A percentile compares a stretch with the other conserved stretches of the same genome.
phyloP scores from a whole-genome alignment of 768 basidiomycete species.

The Pleurotus giganteus region DNA sequence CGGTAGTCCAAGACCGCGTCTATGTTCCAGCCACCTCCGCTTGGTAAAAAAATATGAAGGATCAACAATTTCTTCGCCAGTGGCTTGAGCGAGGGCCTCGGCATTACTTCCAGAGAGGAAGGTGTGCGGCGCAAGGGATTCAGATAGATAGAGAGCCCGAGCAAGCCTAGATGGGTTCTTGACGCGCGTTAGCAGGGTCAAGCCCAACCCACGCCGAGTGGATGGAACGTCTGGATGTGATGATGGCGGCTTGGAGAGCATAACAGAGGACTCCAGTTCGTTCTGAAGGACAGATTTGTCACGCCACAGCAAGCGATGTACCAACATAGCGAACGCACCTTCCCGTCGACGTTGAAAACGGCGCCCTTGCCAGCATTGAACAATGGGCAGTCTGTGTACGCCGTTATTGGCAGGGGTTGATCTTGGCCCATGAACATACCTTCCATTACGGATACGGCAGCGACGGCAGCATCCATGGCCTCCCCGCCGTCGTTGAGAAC shows the following conservation, averaged over 20 bases:
- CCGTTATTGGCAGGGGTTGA: not conserved
- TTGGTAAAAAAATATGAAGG: conserved; percentile 80
- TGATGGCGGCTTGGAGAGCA: conserved; percentile 75
- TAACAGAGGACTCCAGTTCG: conserved; percentile 79
- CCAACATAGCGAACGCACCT: conserved; percentile 40
- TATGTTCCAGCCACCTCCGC: conserved; percentile 73
- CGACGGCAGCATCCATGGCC: conserved; percentile 79
- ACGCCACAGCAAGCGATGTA: not conserved
- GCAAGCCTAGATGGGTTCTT: conserved; percentile 75
- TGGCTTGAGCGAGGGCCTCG: conserved; percentile 54
- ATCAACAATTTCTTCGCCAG: conserved; percentile 61
- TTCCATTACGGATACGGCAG: conserved; percentile 74
- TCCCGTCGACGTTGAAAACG: conserved; percentile 79
- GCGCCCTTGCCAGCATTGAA: conserved; percentile 83
- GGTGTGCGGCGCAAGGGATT: conserved; percentile 57
- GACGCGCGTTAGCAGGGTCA: conserved; percentile 63
- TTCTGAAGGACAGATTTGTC: conserved; percentile 42
- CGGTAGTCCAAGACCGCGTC: conserved; percentile 69
- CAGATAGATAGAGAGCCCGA: conserved; percentile 69
- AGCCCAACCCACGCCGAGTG: conserved; percentile 58
- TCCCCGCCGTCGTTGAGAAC: conserved; percentile 69
- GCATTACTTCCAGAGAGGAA: conserved; percentile 68
- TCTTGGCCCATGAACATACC: conserved; percentile 34
- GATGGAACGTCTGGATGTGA: conserved; percentile 58
- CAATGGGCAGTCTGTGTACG: conserved; percentile 58